Evolutionary conservation across 129 eudicot genomes (phyloP).

Genomic region (carrot (Daucus carota)): DNA sequence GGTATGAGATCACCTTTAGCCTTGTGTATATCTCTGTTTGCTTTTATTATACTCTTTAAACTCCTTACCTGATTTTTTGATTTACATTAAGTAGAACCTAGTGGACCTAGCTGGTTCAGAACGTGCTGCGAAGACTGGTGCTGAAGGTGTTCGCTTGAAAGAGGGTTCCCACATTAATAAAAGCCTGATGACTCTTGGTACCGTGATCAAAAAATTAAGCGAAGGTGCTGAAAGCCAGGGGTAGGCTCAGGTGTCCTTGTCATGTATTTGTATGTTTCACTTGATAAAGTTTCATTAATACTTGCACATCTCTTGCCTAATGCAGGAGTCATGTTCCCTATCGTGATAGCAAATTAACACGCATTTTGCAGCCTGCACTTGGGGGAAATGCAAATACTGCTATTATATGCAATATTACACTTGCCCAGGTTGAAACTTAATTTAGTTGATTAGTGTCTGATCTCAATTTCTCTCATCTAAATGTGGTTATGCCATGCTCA

Average conservation of each 20-base stretch:
- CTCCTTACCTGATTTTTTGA: not conserved
- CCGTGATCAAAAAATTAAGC: slow-evolving; percentile 92
- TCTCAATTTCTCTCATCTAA: not conserved
- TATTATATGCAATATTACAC: slow-evolving; percentile 92
- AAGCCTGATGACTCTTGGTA: slow-evolving; percentile 96
- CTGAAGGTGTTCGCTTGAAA: slow-evolving; percentile 98
- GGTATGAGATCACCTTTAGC: slow-evolving; percentile 36
- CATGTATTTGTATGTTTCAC: slow-evolving; percentile 7
- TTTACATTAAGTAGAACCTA: slow-evolving; percentile 46
- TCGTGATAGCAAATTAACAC: slow-evolving; percentile 96
- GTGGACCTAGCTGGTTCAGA: slow-evolving; percentile 99
- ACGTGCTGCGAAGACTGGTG: slow-evolving; percentile 99
- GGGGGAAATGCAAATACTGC: slow-evolving; percentile 99
- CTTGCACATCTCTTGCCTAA: slow-evolving; percentile 9
- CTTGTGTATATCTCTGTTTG: not conserved
- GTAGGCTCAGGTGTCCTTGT: slow-evolving; percentile 31
- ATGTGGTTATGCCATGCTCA: not conserved
- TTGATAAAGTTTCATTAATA: not conserved
- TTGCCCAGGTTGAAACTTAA: slow-evolving; percentile 75
- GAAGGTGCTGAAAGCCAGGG: slow-evolving; percentile 99
- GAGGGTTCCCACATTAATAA: slow-evolving; percentile 99
- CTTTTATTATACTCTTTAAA: slow-evolving; percentile 7
- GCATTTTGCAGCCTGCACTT: slow-evolving; percentile 94
- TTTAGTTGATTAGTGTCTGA: not conserved
- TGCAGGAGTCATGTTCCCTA: slow-evolving; percentile 96